Evolutionary conservation across 192 early-diverging fungal species (phyloP), one percentile per base, ranked within the genome.

Genomic region (Gaertneriomyces sp.): DNA sequence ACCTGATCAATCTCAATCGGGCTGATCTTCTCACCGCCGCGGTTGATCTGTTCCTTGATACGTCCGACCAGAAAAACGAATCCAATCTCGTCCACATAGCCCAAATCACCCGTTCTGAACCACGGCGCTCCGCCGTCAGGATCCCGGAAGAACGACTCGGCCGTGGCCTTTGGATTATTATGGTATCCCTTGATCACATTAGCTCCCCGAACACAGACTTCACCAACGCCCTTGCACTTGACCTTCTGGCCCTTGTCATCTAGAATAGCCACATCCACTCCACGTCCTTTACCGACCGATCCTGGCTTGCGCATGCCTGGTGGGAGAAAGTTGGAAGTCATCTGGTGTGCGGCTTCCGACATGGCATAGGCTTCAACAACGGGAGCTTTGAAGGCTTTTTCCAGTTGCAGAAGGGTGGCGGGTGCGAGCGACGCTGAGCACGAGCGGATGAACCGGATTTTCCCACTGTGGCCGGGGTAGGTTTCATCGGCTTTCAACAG

Each of bases 11-110:
- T 76, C 71, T 94, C 92, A 14, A 92, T 66, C 4, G 92, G 92
- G n/a, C 88, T 91, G 61, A 94, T 92, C 74, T 90, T 94, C 71
- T 93, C 92, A 25, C 92, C 92, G 42, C 91, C 91, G 51, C 92
- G 88, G 72, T 91, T 94, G 61, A 94, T 94, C 60, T 90, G 78
- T 73, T 93, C 92, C 81, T 94, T 93, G 73, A 90, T 90, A 46
- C 92, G 87, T 2, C 92, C 92, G 3, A 89, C 91, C 58, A 94
- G 76, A 69, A 64, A 79, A 4, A 77, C 67, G 60, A 89, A 94
- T 1, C 89, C 89, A 47, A 91, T 89, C 14, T 68, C 68, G 70
- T 94, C 92, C 14, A 88, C 61, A 63, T 87, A 87, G 47, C 90
- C 91, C 73, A 92, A 86, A 74, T 93, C 90, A 41, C 91, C 90